Evolutionary conservation across 768 basidiomycete species (phyloP).

Genomic region (Rhodotorula graminis): DNA sequence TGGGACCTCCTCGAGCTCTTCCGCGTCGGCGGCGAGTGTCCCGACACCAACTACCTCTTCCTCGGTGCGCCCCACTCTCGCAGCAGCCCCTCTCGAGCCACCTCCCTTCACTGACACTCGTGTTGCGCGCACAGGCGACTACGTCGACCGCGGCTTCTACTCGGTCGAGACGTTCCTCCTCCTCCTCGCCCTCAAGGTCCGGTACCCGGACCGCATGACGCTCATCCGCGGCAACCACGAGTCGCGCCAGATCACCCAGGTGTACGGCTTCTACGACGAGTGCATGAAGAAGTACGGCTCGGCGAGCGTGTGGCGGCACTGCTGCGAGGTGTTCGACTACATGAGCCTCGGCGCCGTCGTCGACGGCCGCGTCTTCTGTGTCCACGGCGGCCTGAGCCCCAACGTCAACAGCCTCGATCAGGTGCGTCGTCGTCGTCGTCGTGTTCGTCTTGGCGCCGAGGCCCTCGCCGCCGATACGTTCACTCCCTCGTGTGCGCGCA

Average conservation of each 20-base stretch:
- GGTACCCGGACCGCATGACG: slow-evolving; percentile 94
- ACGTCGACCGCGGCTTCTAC: slow-evolving; percentile 96
- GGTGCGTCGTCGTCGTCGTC: slow-evolving; percentile 51
- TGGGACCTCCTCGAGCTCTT: slow-evolving; percentile 82
- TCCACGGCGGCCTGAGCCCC: slow-evolving; percentile 93
- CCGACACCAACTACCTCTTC: slow-evolving; percentile 51
- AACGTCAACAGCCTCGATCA: slow-evolving; percentile 81
- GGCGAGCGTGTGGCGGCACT: slow-evolving; percentile 94
- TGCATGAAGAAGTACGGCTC: slow-evolving; percentile 93
- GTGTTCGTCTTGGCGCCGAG: too few species aligned
- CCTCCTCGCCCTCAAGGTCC: slow-evolving; percentile 85
- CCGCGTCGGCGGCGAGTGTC: slow-evolving; percentile 49
- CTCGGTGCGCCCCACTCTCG: slow-evolving; percentile 51
- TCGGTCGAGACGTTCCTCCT: slow-evolving; percentile 93
- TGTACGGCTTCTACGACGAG: slow-evolving; percentile 63
- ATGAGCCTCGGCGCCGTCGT: slow-evolving; percentile 89
- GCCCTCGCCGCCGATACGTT: too few species aligned
- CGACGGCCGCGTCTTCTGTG: slow-evolving; percentile 95
- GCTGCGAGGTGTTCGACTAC: slow-evolving; percentile 98
- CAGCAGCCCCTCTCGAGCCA: too few species aligned
- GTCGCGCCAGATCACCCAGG: slow-evolving; percentile 90
- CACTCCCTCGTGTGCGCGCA: not conserved
- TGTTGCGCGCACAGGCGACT: slow-evolving; percentile 67
- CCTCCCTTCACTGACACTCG: not conserved
- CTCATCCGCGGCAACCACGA: slow-evolving; percentile 98